A percentile compares a stretch with the other conserved stretches of the same genome.
Conservation (phyloP, 2,329 filamentous ascomycete species). For the Botrytis hyacinthi region DNA sequence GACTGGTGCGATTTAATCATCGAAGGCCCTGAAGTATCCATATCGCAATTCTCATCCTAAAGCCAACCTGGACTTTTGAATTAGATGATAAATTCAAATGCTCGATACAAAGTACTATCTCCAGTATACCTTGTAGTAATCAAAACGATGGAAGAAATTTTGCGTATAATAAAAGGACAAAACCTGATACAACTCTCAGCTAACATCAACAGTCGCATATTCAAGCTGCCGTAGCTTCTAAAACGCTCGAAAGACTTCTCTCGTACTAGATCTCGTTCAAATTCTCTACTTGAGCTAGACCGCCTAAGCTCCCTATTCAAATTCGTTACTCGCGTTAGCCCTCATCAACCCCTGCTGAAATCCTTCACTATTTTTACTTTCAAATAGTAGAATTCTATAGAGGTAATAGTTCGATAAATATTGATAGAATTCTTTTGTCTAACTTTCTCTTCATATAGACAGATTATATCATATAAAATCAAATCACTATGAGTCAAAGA, state of each 20-base stretch:
- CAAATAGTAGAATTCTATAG: neutral
- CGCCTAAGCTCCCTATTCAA: neutral
- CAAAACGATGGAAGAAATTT: neutral
- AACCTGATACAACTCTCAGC: rapidly evolving
- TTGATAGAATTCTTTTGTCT: neutral
- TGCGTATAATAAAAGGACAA: neutral
- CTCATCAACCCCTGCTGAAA: rapidly evolving
- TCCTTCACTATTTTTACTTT: neutral
- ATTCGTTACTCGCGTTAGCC: neutral
- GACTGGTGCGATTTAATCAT: neutral
- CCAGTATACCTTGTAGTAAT: neutral
- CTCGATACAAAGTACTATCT: neutral
- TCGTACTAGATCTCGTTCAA: neutral
- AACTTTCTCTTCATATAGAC: too few species aligned
- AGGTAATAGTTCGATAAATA: neutral
- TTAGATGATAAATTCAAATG: neutral
- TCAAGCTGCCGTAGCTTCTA: too few species aligned
- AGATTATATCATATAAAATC: neutral
- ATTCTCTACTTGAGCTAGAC: neutral
- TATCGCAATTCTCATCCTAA: neutral
- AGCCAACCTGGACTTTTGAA: neutral
- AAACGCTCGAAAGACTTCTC: neutral
- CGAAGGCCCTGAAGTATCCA: neutral
- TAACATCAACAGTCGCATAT: too few species aligned
- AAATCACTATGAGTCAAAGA: neutral